Evolutionary conservation across 2,329 filamentous ascomycete species (phyloP).

Genomic region (Emydomyces testavorans): DNA sequence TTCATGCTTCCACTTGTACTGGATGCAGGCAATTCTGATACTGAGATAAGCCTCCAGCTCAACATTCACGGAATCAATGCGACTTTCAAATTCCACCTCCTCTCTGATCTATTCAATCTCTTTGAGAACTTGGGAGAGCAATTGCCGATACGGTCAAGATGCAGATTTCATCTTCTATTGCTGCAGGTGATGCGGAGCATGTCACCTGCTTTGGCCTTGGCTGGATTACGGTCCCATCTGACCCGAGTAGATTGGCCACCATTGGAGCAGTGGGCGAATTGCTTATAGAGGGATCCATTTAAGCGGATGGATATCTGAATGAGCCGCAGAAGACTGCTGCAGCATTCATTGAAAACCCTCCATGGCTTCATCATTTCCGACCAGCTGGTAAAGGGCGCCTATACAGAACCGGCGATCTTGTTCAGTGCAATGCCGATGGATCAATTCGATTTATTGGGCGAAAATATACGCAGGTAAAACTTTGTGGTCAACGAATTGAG

Average conservation of each 20-base stretch:
- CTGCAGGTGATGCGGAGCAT: too few relatives aligned
- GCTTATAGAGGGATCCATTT: constrained; percentile 28
- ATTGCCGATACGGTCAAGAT: too few relatives aligned
- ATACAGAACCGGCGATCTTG: constrained; percentile 79
- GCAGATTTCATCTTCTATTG: too few relatives aligned
- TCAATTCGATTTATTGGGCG: constrained; percentile 70
- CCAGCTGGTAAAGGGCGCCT: constrained; percentile 44
- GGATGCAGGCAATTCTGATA: too few relatives aligned
- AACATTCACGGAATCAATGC: too few relatives aligned
- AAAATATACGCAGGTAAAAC: constrained; percentile 68
- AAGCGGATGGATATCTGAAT: constrained; percentile 34
- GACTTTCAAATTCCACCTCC: too few relatives aligned
- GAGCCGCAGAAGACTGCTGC: constrained; percentile 27
- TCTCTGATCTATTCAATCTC: too few relatives aligned
- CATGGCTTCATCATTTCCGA: constrained; percentile 44
- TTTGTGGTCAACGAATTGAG: constrained; percentile 73
- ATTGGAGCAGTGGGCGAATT: constrained; percentile 31
- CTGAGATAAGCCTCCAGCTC: too few relatives aligned
- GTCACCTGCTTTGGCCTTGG: too few relatives aligned
- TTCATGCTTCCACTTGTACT: too few relatives aligned
- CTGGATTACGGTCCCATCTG: constrained; percentile 33
- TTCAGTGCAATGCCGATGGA: constrained; percentile 54
- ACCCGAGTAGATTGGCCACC: constrained; percentile 26
- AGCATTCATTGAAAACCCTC: constrained; percentile 39
- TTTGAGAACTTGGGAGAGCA: too few relatives aligned